phyloP scores from a whole-genome alignment of 2,329 filamentous ascomycete species.

The Fusarium tanahbumbuense region DNA sequence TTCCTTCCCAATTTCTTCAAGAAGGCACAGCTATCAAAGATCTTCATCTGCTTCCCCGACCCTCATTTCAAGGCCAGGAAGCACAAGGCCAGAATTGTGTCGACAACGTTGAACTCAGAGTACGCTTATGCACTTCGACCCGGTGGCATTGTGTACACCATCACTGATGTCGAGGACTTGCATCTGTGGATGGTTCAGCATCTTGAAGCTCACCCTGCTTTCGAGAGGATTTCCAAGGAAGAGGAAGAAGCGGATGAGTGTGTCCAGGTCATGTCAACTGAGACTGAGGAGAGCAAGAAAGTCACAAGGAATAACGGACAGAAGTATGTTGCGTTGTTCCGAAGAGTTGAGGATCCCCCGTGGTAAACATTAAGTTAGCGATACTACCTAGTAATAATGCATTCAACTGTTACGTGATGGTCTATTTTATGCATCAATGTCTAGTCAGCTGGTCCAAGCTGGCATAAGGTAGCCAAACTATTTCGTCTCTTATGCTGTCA shows the following conservation, averaged over 20 bases:
- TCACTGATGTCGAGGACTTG: conserved; percentile 95
- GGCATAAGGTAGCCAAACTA: not conserved
- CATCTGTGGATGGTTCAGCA: conserved; percentile 94
- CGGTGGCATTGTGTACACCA: conserved; percentile 91
- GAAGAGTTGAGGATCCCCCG: conserved; percentile 80
- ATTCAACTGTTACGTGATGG: not conserved
- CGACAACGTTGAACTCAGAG: conserved; percentile 86
- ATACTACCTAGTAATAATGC: not conserved
- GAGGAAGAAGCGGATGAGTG: conserved; percentile 77
- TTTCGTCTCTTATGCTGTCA: not conserved
- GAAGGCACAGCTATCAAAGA: conserved; percentile 82
- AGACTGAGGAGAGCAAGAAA: conserved; percentile 98
- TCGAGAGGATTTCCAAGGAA: conserved; percentile 77
- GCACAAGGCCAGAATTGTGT: conserved; percentile 96
- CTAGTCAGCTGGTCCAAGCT: not conserved
- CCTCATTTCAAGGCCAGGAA: conserved; percentile 98
- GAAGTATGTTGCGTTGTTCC: conserved; percentile 92
- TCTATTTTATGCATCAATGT: not conserved
- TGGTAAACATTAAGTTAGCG: conserved; percentile 65
- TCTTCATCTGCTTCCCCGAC: conserved; percentile 98
- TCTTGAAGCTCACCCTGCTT: conserved; percentile 80
- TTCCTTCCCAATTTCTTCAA: conserved; percentile 98
- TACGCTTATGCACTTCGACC: conserved; percentile 89
- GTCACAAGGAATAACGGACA: conserved; percentile 88
- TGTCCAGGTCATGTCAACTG: conserved; percentile 78